Percentiles rank a stretch among this genome's conserved stretches.
Evolutionary conservation across 1,139 yeast species (phyloP).

Genomic region (Lodderomyces metapsilosis): DNA sequence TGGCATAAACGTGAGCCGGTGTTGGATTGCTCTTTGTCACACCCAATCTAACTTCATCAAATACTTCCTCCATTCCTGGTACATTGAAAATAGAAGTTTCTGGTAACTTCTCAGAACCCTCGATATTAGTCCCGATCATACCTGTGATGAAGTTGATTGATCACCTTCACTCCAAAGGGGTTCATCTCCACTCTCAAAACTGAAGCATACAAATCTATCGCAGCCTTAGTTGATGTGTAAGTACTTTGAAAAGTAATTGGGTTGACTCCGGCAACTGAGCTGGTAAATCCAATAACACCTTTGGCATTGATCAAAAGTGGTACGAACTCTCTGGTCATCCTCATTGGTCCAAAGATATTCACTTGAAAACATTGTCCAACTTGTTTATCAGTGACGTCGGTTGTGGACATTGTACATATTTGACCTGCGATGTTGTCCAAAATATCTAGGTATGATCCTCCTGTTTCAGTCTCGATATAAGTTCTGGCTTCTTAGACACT

Average conservation of each 20-base stretch:
- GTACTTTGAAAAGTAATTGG: conserved; percentile 72
- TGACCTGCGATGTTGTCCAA: conserved; percentile 61
- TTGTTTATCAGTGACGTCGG: conserved; percentile 61
- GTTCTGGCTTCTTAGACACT: conserved; percentile 48
- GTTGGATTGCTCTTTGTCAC: conserved; percentile 61
- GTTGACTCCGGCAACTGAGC: conserved; percentile 64
- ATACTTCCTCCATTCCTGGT: conserved; percentile 47
- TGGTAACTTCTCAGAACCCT: conserved; percentile 51
- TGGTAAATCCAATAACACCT: conserved; percentile 74
- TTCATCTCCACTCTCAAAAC: conserved; percentile 62
- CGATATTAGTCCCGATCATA: conserved; percentile 66
- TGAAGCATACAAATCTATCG: conserved; percentile 67
- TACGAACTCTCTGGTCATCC: conserved; percentile 59
- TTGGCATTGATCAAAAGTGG: conserved; percentile 61
- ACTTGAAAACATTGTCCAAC: conserved; percentile 59
- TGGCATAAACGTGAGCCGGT: conserved; percentile 56
- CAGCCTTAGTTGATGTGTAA: conserved; percentile 71
- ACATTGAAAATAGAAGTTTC: conserved; percentile 52
- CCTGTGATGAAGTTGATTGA: conserved; percentile 41
- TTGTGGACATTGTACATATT: conserved; percentile 68
- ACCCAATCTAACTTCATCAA: conserved; percentile 57
- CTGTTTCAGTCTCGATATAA: conserved; percentile 31
- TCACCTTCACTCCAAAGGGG: conserved; percentile 71
- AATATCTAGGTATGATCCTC: conserved; percentile 41
- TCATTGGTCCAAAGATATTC: conserved; percentile 68